A percentile compares a stretch with the other conserved stretches of the same genome.
phyloP scores from a whole-genome alignment of 2,329 filamentous ascomycete genomes.

The Bimuria novae-zelandiae region DNA sequence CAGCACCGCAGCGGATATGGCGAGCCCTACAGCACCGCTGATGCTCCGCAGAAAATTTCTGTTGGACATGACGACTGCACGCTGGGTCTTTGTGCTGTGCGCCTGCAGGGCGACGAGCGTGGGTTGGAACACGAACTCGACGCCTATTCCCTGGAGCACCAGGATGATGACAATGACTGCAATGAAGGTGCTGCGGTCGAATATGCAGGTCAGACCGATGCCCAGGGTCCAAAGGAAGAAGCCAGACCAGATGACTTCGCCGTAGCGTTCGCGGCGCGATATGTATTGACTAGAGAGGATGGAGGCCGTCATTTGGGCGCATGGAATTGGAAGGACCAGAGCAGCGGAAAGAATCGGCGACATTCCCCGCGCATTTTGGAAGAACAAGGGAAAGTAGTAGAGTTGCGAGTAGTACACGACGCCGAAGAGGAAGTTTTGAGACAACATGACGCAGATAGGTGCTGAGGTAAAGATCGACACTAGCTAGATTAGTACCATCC shows the following conservation, averaged over 20 bases:
- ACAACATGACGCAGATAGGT: constrained; percentile 59
- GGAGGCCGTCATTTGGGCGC: constrained; percentile 53
- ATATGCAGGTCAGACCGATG: constrained; percentile 58
- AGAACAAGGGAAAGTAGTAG: constrained; percentile 66
- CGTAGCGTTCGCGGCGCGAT: constrained; percentile 61
- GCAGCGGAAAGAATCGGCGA: constrained; percentile 55
- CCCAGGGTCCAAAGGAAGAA: constrained; percentile 57
- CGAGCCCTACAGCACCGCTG: constrained; percentile 63
- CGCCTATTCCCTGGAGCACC: constrained; percentile 51
- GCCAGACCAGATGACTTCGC: constrained; percentile 61
- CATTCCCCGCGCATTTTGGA: constrained; percentile 60
- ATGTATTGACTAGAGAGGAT: constrained; percentile 62
- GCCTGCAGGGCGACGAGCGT: constrained; percentile 63
- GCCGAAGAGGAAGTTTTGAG: constrained; percentile 65
- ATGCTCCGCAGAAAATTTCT: constrained; percentile 66
- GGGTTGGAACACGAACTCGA: constrained; percentile 60
- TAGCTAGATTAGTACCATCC: constrained; percentile 19
- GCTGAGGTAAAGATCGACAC: constrained; percentile 60
- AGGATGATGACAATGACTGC: constrained; percentile 58
- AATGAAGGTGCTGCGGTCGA: constrained; percentile 47
- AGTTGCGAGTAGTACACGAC: constrained; percentile 63
- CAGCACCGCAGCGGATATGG: constrained; percentile 43
- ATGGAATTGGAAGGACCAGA: constrained; percentile 53
- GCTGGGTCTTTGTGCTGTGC: constrained; percentile 54
- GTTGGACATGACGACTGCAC: constrained; percentile 65